Base-by-base conservation (phyloP, 352 stramenopile species). In the Aphanomyces euteiches region DNA sequence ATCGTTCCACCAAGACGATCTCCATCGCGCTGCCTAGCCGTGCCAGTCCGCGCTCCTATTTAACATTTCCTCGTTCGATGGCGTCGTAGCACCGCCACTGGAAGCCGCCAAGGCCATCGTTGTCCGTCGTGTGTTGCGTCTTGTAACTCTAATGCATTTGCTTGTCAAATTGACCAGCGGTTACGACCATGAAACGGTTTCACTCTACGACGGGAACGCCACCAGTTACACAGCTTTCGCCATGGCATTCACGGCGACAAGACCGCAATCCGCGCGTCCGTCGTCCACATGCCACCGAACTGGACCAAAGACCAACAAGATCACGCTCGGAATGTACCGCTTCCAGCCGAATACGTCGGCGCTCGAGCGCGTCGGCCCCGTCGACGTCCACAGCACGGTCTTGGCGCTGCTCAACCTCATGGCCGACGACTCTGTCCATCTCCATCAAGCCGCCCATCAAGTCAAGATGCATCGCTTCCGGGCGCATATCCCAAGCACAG, bases 261-360 rank as follows among this genome's bases (percentile, higher is more conserved):
- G 64, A n/a, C 64, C 64, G 40, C 64, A 70, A 47, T 70, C 64
- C 15, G 64, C 64, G 17, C 64, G 64, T 8, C 64, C 64, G 28
- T 61, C 64, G 39, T 28, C 28, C 0, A 63, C 48, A 28, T 41
- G 37, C 7, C 37, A 17, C 47, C 59, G 39, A 36, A 36, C 19
- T 10, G 40, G 43, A 28, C 6, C 59, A 7, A 19, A 19, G 15
- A 63, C 36, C 39, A 53, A 56, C 37, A 41, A 60, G 37, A 70
- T 70, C 34, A 70, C 64, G 39, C 54, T 70, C 37, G 64, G 43
- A 3, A 70, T 37, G 38, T 70, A 61, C 40, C 48, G 54, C 6
- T 70, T 70, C 39, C 43, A 15, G 3, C 64, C 64, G 15, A 43
- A 41, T 19, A 48, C 64, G 54, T 45, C 53, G 7, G 48, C 28